Evolutionary conservation across 2,329 filamentous ascomycete genomes (phyloP).

Genomic region (Fusarium sp.): DNA sequence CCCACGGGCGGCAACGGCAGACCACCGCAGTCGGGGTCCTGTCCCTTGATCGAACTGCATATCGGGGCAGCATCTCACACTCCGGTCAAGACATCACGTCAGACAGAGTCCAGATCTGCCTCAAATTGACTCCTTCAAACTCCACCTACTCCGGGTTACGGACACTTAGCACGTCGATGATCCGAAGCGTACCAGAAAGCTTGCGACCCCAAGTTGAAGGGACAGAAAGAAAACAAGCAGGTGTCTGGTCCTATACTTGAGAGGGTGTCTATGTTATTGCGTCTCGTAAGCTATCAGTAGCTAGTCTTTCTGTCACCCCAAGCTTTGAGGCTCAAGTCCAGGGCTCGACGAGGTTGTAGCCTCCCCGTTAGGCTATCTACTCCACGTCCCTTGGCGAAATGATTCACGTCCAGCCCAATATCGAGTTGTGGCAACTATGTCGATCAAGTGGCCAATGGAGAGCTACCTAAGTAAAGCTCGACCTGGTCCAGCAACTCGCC

Average conservation of each 20-base stretch:
- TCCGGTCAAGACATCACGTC: slow-evolving; percentile 13
- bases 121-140: slow-evolving; percentile 12
- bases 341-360: not conserved
- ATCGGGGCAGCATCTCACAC: slow-evolving; percentile 20
- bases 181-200: not conserved
- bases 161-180: slow-evolving; percentile 12
- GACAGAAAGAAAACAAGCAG: not conserved
- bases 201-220: not conserved
- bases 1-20: slow-evolving; percentile 21
- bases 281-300: not conserved
- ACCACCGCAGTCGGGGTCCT: slow-evolving; percentile 10
- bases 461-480: not conserved
- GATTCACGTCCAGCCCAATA: not conserved
- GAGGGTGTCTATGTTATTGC: not conserved
- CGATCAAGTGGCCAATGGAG: slow-evolving; percentile 4
- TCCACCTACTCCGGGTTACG: slow-evolving; percentile 34
- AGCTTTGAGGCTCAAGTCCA: slow-evolving; percentile 21
- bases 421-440: not conserved
- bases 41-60: slow-evolving; percentile 15
- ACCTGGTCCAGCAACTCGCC: not conserved
- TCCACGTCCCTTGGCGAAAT: slow-evolving; percentile 10
- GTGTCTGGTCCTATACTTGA: not conserved
- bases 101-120: slow-evolving; percentile 21
- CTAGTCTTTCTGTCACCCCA: not conserved
- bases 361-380: slow-evolving; percentile 8